Evolutionary conservation across 192 early-diverging fungal genomes (phyloP).

Genomic region (Gamsiella multidivaricata): DNA sequence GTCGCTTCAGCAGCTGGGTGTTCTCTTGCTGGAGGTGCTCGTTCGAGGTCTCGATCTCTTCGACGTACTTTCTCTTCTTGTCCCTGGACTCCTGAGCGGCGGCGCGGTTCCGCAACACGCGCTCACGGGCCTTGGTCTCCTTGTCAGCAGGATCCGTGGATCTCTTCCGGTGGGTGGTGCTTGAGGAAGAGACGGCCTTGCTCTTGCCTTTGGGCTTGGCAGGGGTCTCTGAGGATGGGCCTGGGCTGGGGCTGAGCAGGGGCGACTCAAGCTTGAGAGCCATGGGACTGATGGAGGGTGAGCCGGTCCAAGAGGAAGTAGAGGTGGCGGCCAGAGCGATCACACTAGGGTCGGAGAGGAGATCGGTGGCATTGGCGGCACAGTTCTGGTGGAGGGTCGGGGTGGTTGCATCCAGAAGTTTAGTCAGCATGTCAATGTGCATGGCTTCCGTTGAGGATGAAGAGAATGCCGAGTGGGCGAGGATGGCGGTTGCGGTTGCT

Average conservation of each 20-base stretch:
- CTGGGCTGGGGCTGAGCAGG: conserved; percentile 5
- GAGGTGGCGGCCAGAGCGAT: conserved; percentile 27
- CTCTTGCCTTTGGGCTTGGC: conserved; percentile 2
- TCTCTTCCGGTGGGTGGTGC: conserved; percentile 24
- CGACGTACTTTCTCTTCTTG: conserved; percentile 75
- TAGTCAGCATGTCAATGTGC: conserved; percentile 27
- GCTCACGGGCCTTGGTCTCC: conserved; percentile 51
- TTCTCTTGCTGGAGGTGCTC: conserved; percentile 63
- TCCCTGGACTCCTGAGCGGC: conserved; percentile 84
- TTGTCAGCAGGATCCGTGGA: conserved; percentile 34
- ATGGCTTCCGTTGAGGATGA: not conserved
- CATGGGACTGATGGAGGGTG: conserved; percentile 46
- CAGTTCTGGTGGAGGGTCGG: not conserved
- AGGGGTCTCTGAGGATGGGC: not conserved
- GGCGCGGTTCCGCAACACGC: conserved; percentile 75
- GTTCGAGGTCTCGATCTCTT: conserved; percentile 66
- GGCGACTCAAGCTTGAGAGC: conserved; percentile 52
- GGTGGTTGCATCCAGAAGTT: conserved; percentile 25
- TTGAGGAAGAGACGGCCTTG: conserved; percentile 6
- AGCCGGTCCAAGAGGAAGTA: conserved; percentile 13
- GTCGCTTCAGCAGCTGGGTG: conserved; percentile 55
- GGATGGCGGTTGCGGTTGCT: conserved; percentile 26
- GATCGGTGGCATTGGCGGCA: not conserved
- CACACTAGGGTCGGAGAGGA: conserved; percentile 45
- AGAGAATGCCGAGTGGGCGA: not conserved